Percentiles rank a stretch among this genome's conserved stretches.
Evolutionary conservation across 768 basidiomycete species (phyloP).

Genomic region (Mycena belliarum): DNA sequence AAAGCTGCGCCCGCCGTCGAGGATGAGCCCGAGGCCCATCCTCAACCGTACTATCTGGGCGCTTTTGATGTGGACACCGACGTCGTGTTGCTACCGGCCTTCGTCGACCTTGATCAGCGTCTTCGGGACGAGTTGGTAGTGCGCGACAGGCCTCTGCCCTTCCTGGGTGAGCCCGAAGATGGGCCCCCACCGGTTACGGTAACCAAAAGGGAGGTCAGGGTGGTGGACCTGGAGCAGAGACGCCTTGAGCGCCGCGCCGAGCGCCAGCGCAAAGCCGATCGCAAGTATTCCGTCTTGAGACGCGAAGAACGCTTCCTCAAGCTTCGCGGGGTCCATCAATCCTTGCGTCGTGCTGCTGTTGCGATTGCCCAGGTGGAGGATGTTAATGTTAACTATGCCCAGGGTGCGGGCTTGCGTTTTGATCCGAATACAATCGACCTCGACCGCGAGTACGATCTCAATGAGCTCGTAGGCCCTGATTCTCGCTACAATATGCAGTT

Average conservation of each 20-base stretch:
- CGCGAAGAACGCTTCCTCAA: not conserved
- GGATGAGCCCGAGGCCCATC: not conserved
- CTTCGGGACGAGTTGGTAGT: not conserved
- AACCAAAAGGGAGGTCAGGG: too few species aligned
- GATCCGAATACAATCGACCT: not conserved
- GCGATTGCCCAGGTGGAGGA: not conserved
- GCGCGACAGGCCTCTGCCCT: not conserved
- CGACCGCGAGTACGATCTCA: not conserved
- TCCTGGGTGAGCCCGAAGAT: not conserved
- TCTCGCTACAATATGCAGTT: not conserved
- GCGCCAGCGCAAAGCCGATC: not conserved
- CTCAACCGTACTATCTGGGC: not conserved
- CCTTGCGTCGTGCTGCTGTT: not conserved
- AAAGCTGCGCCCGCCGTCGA: not conserved
- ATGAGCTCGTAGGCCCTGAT: not conserved
- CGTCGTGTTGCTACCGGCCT: not conserved
- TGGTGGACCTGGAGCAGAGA: too few species aligned
- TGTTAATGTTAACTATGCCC: not conserved
- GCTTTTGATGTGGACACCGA: not conserved
- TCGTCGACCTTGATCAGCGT: not conserved
- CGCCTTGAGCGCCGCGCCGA: too few species aligned
- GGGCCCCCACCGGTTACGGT: not conserved
- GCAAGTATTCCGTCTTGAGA: too few species aligned
- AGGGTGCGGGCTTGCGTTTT: not conserved
- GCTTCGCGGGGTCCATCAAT: not conserved